A percentile compares a stretch with the other conserved stretches of the same genome.
These are phyloP conservation scores for Pyrus betulifolia DNA, from an alignment of 306 rosid species.

Conservation along the genomic window DNA sequence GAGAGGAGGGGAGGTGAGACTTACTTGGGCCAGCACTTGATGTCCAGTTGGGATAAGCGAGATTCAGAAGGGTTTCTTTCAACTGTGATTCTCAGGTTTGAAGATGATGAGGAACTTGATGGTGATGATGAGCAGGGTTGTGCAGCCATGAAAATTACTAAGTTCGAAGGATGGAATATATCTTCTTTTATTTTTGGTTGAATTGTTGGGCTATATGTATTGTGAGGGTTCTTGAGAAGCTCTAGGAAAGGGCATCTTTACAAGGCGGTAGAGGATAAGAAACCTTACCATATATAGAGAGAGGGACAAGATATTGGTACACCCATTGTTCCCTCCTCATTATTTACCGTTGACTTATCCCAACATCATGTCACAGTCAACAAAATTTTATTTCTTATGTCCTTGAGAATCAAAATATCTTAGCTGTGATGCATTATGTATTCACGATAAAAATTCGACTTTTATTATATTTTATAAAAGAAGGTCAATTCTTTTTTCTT, in stretches of 20 bases:
- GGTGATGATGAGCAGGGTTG: constrained; percentile 35
- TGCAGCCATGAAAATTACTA: constrained; percentile 43
- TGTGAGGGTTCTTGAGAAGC: constrained; percentile 9
- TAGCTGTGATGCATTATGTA: no score
- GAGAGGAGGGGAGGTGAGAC: neutral
- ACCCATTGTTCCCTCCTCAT: neutral
- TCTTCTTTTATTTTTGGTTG: neutral
- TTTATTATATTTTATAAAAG: no score
- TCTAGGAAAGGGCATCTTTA: constrained; percentile 28
- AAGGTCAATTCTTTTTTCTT: no score
- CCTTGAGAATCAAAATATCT: no score
- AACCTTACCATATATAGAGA: constrained; percentile 5
- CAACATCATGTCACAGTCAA: constrained; percentile 3
- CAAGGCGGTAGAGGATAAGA: constrained; percentile 16
- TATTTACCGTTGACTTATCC: constrained; percentile 27
- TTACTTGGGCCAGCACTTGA: constrained; percentile 97
- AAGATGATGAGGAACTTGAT: constrained; percentile 18
- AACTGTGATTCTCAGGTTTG: constrained; percentile 48
- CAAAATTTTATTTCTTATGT: no score
- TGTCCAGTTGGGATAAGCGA: constrained; percentile 61
- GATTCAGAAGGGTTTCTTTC: constrained; percentile 80
- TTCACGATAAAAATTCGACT: no score
- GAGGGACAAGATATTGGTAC: neutral
- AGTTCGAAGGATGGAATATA: neutral
- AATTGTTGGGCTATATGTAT: constrained; percentile 17